Base-by-base conservation (phyloP, 345 rosid species). In the Corchorus capsularis region DNA sequence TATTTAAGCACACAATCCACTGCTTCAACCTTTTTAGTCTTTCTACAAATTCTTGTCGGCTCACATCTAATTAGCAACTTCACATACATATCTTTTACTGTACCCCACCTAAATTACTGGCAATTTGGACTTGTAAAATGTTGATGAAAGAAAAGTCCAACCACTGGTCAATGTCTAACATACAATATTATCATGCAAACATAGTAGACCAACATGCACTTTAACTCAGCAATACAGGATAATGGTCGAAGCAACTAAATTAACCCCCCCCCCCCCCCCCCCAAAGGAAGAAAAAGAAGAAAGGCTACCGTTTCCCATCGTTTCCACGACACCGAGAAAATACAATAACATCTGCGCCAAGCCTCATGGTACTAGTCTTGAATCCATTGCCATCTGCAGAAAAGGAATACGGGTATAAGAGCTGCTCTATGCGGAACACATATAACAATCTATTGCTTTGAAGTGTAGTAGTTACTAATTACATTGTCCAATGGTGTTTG, bases 351-450 rank as follows among this genome's bases (percentile, higher is more conserved):
- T 95, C 99, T 65, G 99, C 98, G 22, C 99, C 99, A 67, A 95
- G 96, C 79, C 99, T 91, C 99, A 95, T 94, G 53, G 98, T 95
- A 82, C 99, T 95, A 13, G 99, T 95, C 90, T 94, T 94, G 79
- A 94, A 94, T 53, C 98, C 98, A 83, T 94, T 94, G 14, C 98
- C 97, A 92, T 94, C 98, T 94, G 86, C 22, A 73, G 47, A 71
- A 47, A 61, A 37, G 63, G 64, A 4, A 69, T 16, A 65, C 55
- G n/a, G n/a, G n/a, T n/a, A n/a, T n/a, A n/a, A 20, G 46, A 77
- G 78, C 41, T 34, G 22, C 43, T 56, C 11, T 50, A 16, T 27
- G 34, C n/a, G n/a, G n/a, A n/a, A n/a, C n/a, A n/a, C n/a, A n/a
- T n/a, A n/a, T n/a, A n/a, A n/a, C n/a, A n/a, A n/a, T n/a, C n/a